Base-by-base conservation (phyloP, 345 rosid genomes). In the Camelina laxa region DNA sequence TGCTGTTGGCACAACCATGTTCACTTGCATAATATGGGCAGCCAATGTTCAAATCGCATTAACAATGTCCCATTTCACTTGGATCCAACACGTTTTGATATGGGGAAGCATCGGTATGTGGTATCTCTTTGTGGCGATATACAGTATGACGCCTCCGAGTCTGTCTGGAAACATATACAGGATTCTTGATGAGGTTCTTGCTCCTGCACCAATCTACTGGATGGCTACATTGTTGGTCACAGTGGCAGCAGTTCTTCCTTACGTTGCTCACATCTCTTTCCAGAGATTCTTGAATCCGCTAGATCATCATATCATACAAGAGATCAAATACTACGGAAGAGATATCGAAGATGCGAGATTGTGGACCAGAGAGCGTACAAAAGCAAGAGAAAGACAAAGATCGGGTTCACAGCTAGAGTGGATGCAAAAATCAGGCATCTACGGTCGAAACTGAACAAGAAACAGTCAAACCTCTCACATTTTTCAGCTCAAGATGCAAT, bases 261-360 rank as follows among this genome's bases (percentile, higher is more conserved):
- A 92, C 72, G 68, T 92, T 30, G 70, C 75, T 22, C 89, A 90
- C 82, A 78, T 88, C 13, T 79, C 97, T 2, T 86, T 84, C 83
- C 97, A 92, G 65, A 89, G 97, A 80, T 83, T 82, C 58, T 82
- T 89, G 75, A 80, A 87, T 54, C 97, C 99, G 2, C 53, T 92
- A 90, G 97, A 95, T 78, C 99, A 95, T 79, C 97, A 92, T 64
- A 88, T 95, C 82, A 88, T 95, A 58, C 99, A 95, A 82, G 97
- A 90, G 81, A 95, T 95, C 77, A 90, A 90, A 79, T 85, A 87
- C 80, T 92, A 85, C 77, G 86, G 69, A 80, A 87, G 91, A 59
- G 99, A 96, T 10, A 82, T 88, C 0, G 86, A 88, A 82, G 99
- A 96, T 59, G 81, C 82, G 45, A 76, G 77, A 50, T 85, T 96